phyloP scores from a whole-genome alignment of 2,329 filamentous ascomycete genomes.

The Pyrenophora graminea region DNA sequence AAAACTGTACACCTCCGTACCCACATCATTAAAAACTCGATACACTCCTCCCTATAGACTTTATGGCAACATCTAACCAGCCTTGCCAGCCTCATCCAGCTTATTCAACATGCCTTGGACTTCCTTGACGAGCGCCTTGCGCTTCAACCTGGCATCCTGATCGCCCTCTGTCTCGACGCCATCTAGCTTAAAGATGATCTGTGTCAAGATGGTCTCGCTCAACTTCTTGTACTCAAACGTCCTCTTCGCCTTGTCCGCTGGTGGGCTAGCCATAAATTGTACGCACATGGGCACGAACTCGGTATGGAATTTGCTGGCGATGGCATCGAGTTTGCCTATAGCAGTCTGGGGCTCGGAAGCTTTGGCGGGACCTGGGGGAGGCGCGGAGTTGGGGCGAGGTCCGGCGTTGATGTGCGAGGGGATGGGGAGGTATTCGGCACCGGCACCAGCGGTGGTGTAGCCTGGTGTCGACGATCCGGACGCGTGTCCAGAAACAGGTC shows the following conservation, averaged over 20 bases:
- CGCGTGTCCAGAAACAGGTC: constrained; percentile 47
- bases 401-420: constrained; percentile 41
- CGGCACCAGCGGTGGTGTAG: constrained; percentile 33
- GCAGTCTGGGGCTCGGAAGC: constrained; percentile 39
- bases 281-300: constrained; percentile 69
- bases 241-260: constrained; percentile 63
- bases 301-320: constrained; percentile 66
- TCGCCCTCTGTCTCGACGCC: constrained; percentile 75
- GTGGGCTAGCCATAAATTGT: constrained; percentile 65
- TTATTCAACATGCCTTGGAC: constrained; percentile 69
- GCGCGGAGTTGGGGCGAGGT: constrained; percentile 40
- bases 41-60: background rate
- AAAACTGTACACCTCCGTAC: background rate
- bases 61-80: constrained; percentile 8
- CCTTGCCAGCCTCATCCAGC: constrained; percentile 59
- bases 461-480: constrained; percentile 50
- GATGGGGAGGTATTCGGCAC: constrained; percentile 46
- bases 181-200: constrained; percentile 77
- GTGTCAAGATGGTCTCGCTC: constrained; percentile 75
- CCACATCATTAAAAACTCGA: background rate
- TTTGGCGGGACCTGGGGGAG: constrained; percentile 36
- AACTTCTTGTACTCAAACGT: constrained; percentile 75
- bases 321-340: constrained; percentile 66
- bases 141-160: constrained; percentile 62
- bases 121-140: constrained; percentile 74